These are phyloP conservation scores for Talaromyces sp. DNA, from an alignment of 2,329 filamentous ascomycete genomes.

Conservation along the genomic window DNA sequence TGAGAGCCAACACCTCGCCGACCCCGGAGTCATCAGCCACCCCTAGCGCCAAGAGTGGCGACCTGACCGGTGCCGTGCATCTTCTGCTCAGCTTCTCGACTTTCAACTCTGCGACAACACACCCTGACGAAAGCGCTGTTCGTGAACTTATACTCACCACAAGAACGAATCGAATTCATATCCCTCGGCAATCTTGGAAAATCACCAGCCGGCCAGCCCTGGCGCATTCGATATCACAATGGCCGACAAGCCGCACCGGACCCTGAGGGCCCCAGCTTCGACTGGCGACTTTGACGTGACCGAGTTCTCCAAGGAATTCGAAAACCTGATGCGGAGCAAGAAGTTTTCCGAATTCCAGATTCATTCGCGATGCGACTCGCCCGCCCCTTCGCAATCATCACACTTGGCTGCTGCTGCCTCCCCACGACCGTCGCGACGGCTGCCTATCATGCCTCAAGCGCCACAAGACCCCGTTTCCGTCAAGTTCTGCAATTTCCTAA, in stretches of 20 bases:
- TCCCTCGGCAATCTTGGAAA: background rate
- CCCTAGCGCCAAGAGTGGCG: slow-evolving; percentile 1
- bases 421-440: slow-evolving; percentile 32
- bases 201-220: background rate
- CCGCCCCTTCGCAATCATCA: slow-evolving; percentile 37
- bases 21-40: background rate
- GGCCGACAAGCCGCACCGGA: slow-evolving; percentile 4
- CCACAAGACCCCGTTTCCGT: slow-evolving; percentile 67
- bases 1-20: background rate
- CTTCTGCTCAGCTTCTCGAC: background rate
- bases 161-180: background rate
- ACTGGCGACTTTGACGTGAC: slow-evolving; percentile 40
- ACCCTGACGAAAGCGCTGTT: too few relatives aligned
- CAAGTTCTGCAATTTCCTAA: slow-evolving; percentile 75
- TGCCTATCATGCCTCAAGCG: slow-evolving; percentile 68
- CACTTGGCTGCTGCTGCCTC: slow-evolving; percentile 24
- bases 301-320: slow-evolving; percentile 77
- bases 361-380: slow-evolving; percentile 55
- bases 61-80: background rate
- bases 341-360: slow-evolving; percentile 78
- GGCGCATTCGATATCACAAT: slow-evolving; percentile 2
- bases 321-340: slow-evolving; percentile 79
- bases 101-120: background rate
- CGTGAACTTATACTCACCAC: background rate
- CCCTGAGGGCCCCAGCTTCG: background rate